Percentiles rank a stretch among this genome's conserved stretches.
These are phyloP conservation scores for Metschnikowia similis DNA, from an alignment of 805 yeast genomes.

Conservation along the genomic window DNA sequence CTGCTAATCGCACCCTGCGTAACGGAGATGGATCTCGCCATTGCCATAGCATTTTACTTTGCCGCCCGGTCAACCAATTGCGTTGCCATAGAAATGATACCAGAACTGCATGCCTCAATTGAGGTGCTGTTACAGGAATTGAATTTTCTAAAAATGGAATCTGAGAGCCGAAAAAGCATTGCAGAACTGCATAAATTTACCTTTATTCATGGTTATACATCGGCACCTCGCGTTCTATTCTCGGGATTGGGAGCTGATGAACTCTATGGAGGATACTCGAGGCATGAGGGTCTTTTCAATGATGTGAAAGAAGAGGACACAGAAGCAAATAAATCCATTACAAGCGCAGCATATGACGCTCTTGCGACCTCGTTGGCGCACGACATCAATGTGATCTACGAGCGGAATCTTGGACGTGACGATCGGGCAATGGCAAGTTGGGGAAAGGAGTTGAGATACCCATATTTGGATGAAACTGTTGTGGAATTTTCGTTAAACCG, in stretches of 20 bases:
- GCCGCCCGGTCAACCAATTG: constrained; percentile 54
- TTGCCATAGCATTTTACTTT: constrained; percentile 92
- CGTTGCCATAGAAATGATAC: constrained; percentile 3
- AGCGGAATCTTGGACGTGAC: constrained; percentile 83
- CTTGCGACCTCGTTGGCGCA: constrained; percentile 57
- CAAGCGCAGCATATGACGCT: constrained; percentile 26
- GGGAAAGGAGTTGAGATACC: constrained; percentile 89
- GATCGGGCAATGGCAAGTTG: constrained; percentile 82
- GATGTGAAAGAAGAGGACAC: constrained; percentile 18
- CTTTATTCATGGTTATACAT: constrained; percentile 29
- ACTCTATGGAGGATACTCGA: constrained; percentile 89
- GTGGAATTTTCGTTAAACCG: constrained; percentile 44
- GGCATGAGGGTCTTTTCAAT: constrained; percentile 59
- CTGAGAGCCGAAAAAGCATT: neutral
- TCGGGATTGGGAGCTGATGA: constrained; percentile 98
- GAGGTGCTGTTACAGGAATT: neutral
- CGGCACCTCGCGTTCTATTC: constrained; percentile 65
- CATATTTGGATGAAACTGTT: constrained; percentile 67
- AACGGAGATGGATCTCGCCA: constrained; percentile 94
- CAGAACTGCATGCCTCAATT: neutral
- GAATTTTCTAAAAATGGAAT: neutral
- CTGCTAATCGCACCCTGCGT: constrained; percentile 74
- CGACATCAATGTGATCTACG: constrained; percentile 72
- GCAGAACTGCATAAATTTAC: neutral
- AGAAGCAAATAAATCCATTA: constrained; percentile 10